Evolutionary conservation across 176 grass and related monocot species (phyloP), one percentile per base, ranked within the genome.

Genomic region (Rhynchospora tenuis): DNA sequence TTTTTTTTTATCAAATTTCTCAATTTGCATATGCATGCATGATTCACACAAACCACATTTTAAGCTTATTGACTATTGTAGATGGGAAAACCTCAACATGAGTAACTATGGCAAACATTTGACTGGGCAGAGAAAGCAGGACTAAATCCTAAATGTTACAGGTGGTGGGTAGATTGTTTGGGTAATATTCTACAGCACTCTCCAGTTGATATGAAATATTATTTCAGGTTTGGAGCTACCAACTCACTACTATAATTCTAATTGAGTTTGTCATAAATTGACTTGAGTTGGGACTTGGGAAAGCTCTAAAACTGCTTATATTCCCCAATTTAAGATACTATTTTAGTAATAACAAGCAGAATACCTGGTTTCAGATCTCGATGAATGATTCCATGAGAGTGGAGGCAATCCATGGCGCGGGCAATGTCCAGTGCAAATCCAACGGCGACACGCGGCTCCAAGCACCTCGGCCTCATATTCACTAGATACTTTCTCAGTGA

Each of bases 351-450:
- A 86, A 47, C 68, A 74, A 57, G 17, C 10, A 69, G 57, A 63
- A 85, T 94, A 98, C 95, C 95, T 79, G 95, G 92, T 81, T 98
- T 98, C 65, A 98, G 81, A 88, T 98, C 95, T 83, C 95, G 95
- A 90, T 98, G 95, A 92, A 98, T 98, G 86, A 98, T 98, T 57
- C 92, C 95, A 45, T 94, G 95, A 55, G 92, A 93, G 88, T 98
- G 95, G 86, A 98, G 89, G 85, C 90, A 98, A 83, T 98, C 95
- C 95, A 98, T 94, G 56, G 95, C 92, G 70, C 90, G 90, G 33
- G 90, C 87, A 78, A 98, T 87, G 82, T 98, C 95, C 84, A 98
- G 73, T 52, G 95, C 95, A 85, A 93, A 98, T 28, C 87, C 89
- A 11, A 94, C 89, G 0, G 95, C 95, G 46, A 93, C 87, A 83